A percentile compares a stretch with the other conserved stretches of the same genome.
Evolutionary conservation across 306 rosid genomes (phyloP).

Genomic region (Dryas octopetala): DNA sequence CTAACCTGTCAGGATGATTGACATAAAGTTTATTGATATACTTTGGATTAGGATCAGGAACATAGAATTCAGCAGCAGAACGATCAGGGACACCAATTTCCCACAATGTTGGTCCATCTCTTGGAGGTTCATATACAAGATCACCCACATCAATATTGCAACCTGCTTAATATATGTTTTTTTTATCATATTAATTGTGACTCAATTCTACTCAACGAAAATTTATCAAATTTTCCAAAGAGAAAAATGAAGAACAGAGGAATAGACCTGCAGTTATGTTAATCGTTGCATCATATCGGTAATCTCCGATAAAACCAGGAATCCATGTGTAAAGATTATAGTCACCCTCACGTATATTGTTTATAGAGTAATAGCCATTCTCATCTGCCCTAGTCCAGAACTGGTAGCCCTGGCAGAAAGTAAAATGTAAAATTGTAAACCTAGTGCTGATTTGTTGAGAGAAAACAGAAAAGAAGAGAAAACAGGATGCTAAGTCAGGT

Average conservation of each 20-base stretch:
- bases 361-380: conserved; percentile 60
- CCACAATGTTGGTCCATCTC: conserved; percentile 89
- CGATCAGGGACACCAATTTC: conserved; percentile 95
- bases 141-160: conserved; percentile 54
- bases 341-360: conserved; percentile 46
- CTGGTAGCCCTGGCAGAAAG: conserved; percentile 64
- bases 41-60: conserved; percentile 78
- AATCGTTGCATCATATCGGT: conserved; percentile 43
- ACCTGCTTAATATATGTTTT: conserved; percentile 36
- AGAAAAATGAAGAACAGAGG: background rate
- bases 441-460: background rate
- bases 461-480: background rate
- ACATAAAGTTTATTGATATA: conserved; percentile 72
- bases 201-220: too few relatives aligned
- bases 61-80: conserved; percentile 72
- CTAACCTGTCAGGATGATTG: conserved; percentile 79
- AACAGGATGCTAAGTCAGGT: background rate
- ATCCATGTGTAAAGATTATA: conserved; percentile 76
- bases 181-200: background rate
- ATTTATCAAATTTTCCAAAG: background rate
- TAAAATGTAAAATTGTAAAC: conserved; percentile 6
- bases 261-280: conserved; percentile 57
- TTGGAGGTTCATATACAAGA: conserved; percentile 65
- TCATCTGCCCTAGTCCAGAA: conserved; percentile 75
- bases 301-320: conserved; percentile 78